Evolutionary conservation across 2,329 filamentous ascomycete species (phyloP), one percentile per base, ranked within the genome.

Genomic region (Dothideomycetes sp.): DNA sequence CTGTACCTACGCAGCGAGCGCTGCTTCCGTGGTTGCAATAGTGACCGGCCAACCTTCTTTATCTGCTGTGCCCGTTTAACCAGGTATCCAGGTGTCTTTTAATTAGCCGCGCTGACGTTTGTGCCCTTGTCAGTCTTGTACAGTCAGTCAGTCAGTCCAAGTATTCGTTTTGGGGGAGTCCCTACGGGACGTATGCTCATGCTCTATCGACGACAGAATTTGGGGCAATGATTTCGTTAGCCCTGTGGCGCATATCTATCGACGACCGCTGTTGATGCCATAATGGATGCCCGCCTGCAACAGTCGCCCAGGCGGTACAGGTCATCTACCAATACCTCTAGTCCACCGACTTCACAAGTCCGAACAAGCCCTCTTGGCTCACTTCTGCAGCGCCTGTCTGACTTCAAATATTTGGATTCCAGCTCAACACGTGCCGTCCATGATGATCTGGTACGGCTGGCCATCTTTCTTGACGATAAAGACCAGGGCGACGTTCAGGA

Each of bases 401-500:
- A 27, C 12, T 17, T 34, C 12, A 25, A 28, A n/a, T 28, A 27
- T 9, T 17, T 20, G 10, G 33, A 38, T 16, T 15, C 33, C 13
- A 39, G 35, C 29, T 42, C 36, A 20, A 29, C 37, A 19, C 40
- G 35, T n/a, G 40, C 23, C 29, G 22, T 23, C 9, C 33, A 44
- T 18, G 36, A 44, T 22, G 35, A 46, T 20, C 27, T 45, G 23
- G 36, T 22, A 19, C 36, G 36, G 28, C 17, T 48, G 4, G 23
- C 30, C 15, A 23, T 31, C 17, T 33, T 39, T 22, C 33, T 48
- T 22, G 36, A 44, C 23, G 24, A 29, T 7, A 35, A 39, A 24
- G 45, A 37, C 12, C 38, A 43, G 12, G 39, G 37, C 11, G 25
- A 37, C 13, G 35, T 39, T 5, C 41, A 87, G 64, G 84, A 94